Base-by-base conservation (phyloP, 441 rosid species). In the Francoa sonchifolia region DNA sequence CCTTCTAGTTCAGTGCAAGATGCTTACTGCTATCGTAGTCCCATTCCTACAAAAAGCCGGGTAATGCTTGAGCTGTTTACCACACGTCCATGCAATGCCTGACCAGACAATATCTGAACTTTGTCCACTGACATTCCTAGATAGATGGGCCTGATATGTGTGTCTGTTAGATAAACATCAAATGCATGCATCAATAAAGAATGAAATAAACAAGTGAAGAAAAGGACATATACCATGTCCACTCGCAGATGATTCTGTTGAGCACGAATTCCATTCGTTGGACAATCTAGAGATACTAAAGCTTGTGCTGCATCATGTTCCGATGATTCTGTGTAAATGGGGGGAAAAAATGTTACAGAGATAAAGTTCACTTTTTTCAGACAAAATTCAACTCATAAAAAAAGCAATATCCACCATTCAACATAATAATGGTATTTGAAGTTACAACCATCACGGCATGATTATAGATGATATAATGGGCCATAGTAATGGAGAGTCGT, bases 1-100 rank as follows among this genome's bases (percentile, higher is more conserved):
- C 36, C 10, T 15, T 50, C 33, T 33, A 17, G 37, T n/a, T 52
- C 36, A 33, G 8, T 19, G 37, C 32, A 15, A 47, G 28, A 67
- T 52, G 35, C 93, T 74, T 60, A 90, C 99, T 53, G 63, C 70
- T 60, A 90, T 86, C 13, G 66, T 65, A 43, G 82, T 86, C 54
- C 93, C 93, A 39, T 77, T 85, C 55, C 99, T 65, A 61, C 72
- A 54, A 67, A 90, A 90, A 11, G 90, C 75, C 11, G 76, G 88
- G 69, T 74, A 86, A 67, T 90, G 99, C 67, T 69, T 82, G 59
- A 90, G 87, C 57, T 77, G 93, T 72, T 90, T 90, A 15, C 79
- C 90, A 68, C 94, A 85, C 35, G 68, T 69, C 96, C 96, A 82
- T 31, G 83, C 65, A 57, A 50, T 35, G 25, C 98, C 96, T 29